A percentile compares a stretch with the other conserved stretches of the same genome.
phyloP scores from a whole-genome alignment of 2,329 filamentous ascomycete genomes.

The Dactylellina cionopaga region DNA sequence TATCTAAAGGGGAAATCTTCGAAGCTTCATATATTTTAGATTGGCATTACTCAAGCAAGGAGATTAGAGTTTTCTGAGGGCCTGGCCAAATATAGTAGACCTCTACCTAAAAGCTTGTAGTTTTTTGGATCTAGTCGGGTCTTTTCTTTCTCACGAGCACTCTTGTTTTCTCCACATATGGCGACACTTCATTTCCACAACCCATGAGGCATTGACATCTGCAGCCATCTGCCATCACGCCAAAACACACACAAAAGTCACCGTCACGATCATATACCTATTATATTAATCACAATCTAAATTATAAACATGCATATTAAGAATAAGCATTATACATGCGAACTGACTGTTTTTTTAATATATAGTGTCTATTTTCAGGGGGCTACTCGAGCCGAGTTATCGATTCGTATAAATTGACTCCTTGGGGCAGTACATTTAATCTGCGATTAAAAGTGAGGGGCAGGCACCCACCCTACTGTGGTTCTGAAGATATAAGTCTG shows the following conservation, averaged over 20 bases:
- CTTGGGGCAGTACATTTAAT: neutral
- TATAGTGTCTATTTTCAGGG: slow-evolving; percentile 15
- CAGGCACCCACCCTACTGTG: neutral
- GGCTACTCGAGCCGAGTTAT: slow-evolving; percentile 25
- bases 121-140: too few species aligned
- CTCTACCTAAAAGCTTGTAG: too few species aligned
- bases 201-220: slow-evolving; percentile 13
- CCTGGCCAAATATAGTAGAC: too few species aligned
- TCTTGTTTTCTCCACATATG: neutral
- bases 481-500: neutral
- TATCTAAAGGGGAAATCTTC: slow-evolving; percentile 30
- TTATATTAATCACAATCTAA: too few species aligned
- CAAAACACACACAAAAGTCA: slow-evolving; percentile 1
- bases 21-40: neutral
- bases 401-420: slow-evolving; percentile 8
- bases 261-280: too few species aligned
- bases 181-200: slow-evolving; percentile 25
- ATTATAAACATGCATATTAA: too few species aligned
- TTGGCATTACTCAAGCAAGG: too few species aligned
- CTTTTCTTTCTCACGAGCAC: too few species aligned
- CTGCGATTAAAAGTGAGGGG: neutral
- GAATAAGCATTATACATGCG: too few species aligned
- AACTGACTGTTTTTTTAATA: neutral
- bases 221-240: slow-evolving; percentile 9
- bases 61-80: too few species aligned